Conservation (phyloP, 495 filamentous ascomycete genomes). For the Xylaria bambusicola region DNA sequence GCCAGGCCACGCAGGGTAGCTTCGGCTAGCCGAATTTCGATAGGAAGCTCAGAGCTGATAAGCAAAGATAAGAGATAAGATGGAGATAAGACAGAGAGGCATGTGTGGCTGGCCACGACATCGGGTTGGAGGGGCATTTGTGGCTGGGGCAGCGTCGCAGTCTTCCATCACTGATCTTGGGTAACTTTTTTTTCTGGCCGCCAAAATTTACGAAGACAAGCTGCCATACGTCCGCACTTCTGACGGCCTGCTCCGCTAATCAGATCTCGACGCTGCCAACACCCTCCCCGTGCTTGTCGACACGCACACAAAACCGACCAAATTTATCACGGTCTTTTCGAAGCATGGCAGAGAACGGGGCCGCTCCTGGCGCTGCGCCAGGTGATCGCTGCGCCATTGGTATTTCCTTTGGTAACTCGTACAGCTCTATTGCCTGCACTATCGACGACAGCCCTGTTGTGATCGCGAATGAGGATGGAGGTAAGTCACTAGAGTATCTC, state of each 20-base stretch:
- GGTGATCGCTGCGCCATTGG: conserved; percentile 79
- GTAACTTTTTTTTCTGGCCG: conserved; percentile 20
- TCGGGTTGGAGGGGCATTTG: conserved; percentile 29
- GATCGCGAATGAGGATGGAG: conserved; percentile 98
- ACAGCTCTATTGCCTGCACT: conserved; percentile 93
- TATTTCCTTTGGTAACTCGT: conserved; percentile 96
- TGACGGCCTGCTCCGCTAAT: conserved; percentile 7
- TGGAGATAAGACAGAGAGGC: conserved; percentile 6
- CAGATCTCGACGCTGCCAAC: neutral
- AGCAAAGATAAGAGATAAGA: conserved; percentile 9
- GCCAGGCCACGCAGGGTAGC: no score
- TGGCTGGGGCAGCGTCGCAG: conserved; percentile 23
- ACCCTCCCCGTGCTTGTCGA: conserved; percentile 4
- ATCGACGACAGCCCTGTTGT: conserved; percentile 93
- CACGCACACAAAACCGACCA: neutral
- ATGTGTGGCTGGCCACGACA: conserved; percentile 3
- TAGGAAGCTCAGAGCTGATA: conserved; percentile 2
- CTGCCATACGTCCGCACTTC: neutral
- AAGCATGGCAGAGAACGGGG: conserved; percentile 41
- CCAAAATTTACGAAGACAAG: conserved; percentile 25
- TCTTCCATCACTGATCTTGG: conserved; percentile 6
- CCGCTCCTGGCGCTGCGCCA: conserved; percentile 42
- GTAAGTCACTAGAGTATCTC: conserved; percentile 59
- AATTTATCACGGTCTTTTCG: conserved; percentile 4
- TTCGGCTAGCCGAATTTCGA: no score